Evolutionary conservation across 352 stramenopile genomes (phyloP).

Genomic region (Pythium folliculosum): DNA sequence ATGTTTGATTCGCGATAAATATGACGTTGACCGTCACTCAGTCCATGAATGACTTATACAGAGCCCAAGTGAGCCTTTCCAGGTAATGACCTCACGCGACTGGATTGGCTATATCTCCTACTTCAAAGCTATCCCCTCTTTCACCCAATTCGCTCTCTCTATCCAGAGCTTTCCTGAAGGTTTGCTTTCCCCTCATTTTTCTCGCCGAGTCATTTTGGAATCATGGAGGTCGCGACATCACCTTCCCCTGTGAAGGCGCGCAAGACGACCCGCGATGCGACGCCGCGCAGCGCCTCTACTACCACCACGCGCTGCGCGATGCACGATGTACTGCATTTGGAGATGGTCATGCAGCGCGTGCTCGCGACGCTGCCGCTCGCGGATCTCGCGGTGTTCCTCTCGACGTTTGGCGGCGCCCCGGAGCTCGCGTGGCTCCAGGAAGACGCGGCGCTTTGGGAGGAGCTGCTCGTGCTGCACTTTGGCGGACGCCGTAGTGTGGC

Average conservation of each 20-base stretch:
- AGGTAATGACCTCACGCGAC: not conserved
- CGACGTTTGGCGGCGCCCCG: not conserved
- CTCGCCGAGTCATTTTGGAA: slow-evolving; percentile 3
- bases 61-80: not conserved
- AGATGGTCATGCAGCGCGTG: slow-evolving; percentile 27
- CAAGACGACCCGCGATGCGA: slow-evolving; percentile 12
- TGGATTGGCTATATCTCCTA: slow-evolving; percentile 1
- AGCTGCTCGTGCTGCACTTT: slow-evolving; percentile 34
- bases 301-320: not conserved
- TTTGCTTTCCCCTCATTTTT: no score
- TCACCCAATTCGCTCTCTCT: not conserved
- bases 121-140: not conserved
- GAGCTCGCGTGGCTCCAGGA: slow-evolving; percentile 25
- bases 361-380: slow-evolving; percentile 15
- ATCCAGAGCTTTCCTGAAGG: not conserved
- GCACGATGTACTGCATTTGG: slow-evolving; percentile 26
- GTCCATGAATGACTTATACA: not conserved
- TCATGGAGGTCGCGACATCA: not conserved
- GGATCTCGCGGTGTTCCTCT: slow-evolving; percentile 15
- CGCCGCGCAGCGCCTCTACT: slow-evolving; percentile 1
- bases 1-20: slow-evolving; percentile 9
- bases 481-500: slow-evolving; percentile 10
- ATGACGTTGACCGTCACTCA: no score
- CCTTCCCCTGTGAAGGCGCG: slow-evolving; percentile 3
- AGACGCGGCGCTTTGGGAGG: slow-evolving; percentile 42